Base-by-base conservation (phyloP, 306 rosid genomes). In the Sechiopsis laciniata region DNA sequence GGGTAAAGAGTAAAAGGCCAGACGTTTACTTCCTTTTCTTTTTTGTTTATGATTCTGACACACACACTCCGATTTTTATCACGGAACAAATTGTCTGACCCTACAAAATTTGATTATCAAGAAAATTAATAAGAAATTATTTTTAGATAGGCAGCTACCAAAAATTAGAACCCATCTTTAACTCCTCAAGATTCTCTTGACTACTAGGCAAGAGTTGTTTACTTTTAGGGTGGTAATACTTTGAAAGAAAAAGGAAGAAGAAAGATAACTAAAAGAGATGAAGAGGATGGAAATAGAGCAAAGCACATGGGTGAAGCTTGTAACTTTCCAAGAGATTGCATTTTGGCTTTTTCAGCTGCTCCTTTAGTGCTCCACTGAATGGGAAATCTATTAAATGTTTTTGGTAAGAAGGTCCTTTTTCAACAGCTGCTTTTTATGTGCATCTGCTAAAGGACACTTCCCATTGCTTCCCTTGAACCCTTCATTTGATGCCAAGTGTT, bases 261-360 rank as follows among this genome's bases (percentile, higher is more conserved):
- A 40, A 5, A 42, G 71, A 42, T 17, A 1, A 65, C 17, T 64
- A 64, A 64, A 17, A 17, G 71, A 65, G 32, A 17, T 0, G 29
- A 10, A 19, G 32, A 65, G 71, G 54, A 42, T 42, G 45, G 42
- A 45, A 50, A 22, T 10, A 21, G 37, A 4, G 19, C 8, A 20
- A 20, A 46, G 57, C 55, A 69, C 59, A 69, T 69, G 74, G 74
- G 59, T 69, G 7, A 24, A 69, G 74, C 13, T 69, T 69, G 74
- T 69, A 52, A 70, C 74, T 70, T 70, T 70, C 74, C 45, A 70
- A 70, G 45, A 52, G 74, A 50, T 70, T 70, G 46, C 46, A 48
- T 69, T 50, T 48, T 21, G 58, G 74, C 57, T 9, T 67, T 69
- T 51, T 69, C 40, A 69, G 56, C 74, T 50, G 59, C 59, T 6